Evolutionary conservation across 306 rosid genomes (phyloP), one percentile per base, ranked within the genome.

Genomic region (Corylus heterophylla): DNA sequence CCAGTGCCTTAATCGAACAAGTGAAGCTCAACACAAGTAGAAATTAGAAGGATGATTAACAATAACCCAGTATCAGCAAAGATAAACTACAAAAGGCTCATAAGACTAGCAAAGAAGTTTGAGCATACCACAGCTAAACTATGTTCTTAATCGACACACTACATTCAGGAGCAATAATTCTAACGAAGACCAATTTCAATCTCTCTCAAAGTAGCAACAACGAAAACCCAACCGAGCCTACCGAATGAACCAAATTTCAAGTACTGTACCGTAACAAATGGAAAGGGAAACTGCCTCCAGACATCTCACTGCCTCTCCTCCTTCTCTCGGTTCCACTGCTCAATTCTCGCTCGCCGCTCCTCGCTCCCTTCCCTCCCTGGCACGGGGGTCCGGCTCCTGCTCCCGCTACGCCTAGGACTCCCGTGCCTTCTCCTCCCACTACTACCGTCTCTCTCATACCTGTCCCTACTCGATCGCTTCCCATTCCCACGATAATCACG

Each of bases 301-400:
- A n/a, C 81, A 70, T 39, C 16, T 86, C 87, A 79, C 48, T 17
- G 80, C 55, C 76, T 88, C 81, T 84, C 89, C 84, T 90, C 94
- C 74, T 82, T 87, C 74, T 90, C 95, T 37, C 91, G 84, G 73
- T 90, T 90, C 95, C 95, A 90, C 79, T 89, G 92, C 77, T 89
- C 92, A 8, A 90, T 91, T 76, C 96, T 88, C 3, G 96, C 93
- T 22, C 96, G 89, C 20, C 93, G 87, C 47, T 91, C 96, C 86
- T 89, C 93, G 49, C 93, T 91, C 29, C 91, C 93, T 68, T 91
- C 89, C 82, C 96, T 91, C 27, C 27, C 82, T 1, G 80, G 87
- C 27, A 50, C 80, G 7, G 85, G 87, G 22, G 93, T 91, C 47
- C 78, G 71, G 59, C 93, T 83, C 52, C 86, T 86, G 29, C 93